Percentiles rank a stretch among this genome's conserved stretches.
Evolutionary conservation across 2,329 filamentous ascomycete species (phyloP).

Genomic region (Cordyceps militaris): DNA sequence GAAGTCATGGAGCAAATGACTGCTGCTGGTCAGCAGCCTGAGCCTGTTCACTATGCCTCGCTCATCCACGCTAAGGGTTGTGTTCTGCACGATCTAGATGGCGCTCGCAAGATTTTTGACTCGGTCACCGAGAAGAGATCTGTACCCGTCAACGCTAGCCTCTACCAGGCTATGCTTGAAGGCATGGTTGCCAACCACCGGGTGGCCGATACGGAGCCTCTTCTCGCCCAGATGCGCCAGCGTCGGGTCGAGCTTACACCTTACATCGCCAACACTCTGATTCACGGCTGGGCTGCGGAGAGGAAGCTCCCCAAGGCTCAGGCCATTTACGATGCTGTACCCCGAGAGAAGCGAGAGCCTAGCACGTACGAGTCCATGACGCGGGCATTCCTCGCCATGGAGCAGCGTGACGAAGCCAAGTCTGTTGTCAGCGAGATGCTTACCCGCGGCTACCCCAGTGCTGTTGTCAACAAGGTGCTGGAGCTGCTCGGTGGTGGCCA

Average conservation of each 20-base stretch:
- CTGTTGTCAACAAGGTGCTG: slow-evolving; percentile 87
- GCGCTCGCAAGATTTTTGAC: slow-evolving; percentile 76
- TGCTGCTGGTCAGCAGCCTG: slow-evolving; percentile 64
- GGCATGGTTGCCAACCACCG: slow-evolving; percentile 92
- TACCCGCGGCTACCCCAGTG: slow-evolving; percentile 79
- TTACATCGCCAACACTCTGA: slow-evolving; percentile 97
- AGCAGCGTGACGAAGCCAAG: slow-evolving; percentile 71
- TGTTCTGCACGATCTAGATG: slow-evolving; percentile 82
- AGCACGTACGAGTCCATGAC: slow-evolving; percentile 99
- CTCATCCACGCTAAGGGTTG: slow-evolving; percentile 95
- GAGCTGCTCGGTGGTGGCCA: slow-evolving; percentile 68
- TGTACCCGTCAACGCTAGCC: slow-evolving; percentile 69
- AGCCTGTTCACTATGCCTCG: slow-evolving; percentile 92
- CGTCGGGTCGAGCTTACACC: slow-evolving; percentile 79
- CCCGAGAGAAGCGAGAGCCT: slow-evolving; percentile 75
- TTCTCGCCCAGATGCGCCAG: slow-evolving; percentile 69
- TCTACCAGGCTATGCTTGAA: slow-evolving; percentile 97
- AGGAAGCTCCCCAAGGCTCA: slow-evolving; percentile 74
- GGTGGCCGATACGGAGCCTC: slow-evolving; percentile 65
- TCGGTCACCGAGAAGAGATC: slow-evolving; percentile 61
- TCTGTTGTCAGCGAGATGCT: slow-evolving; percentile 84
- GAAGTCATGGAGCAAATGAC: slow-evolving; percentile 73
- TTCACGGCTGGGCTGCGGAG: slow-evolving; percentile 89
- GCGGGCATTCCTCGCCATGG: slow-evolving; percentile 77
- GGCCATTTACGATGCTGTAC: slow-evolving; percentile 71